A percentile compares a stretch with the other conserved stretches of the same genome.
phyloP scores from a whole-genome alignment of 2,329 filamentous ascomycete species.

The Calonectria pseudoturangicola region DNA sequence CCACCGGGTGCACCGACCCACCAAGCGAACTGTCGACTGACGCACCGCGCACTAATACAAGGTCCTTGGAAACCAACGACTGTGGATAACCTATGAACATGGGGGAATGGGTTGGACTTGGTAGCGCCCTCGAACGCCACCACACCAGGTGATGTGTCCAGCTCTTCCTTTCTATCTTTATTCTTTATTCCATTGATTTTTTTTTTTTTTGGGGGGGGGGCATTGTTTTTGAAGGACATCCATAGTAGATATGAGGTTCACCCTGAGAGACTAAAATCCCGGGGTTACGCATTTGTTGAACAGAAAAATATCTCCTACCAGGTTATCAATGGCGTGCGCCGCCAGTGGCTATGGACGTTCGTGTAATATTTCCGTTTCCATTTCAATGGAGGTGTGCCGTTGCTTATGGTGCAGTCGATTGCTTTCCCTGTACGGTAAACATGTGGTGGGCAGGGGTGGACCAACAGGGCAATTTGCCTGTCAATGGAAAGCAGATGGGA shows the following conservation, averaged over 20 bases:
- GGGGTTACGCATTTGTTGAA: conserved; percentile 31
- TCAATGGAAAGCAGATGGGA: conserved; percentile 3
- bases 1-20: conserved; percentile 32
- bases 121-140: conserved; percentile 24
- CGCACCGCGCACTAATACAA: conserved; percentile 47
- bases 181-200: not conserved
- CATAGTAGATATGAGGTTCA: not conserved
- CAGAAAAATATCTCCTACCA: conserved; percentile 22
- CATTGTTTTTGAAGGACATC: not conserved
- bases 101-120: conserved; percentile 26
- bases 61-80: conserved; percentile 33
- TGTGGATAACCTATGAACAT: conserved; percentile 15
- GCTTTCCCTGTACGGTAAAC: conserved; percentile 17
- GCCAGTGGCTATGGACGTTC: not conserved
- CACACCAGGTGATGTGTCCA: not conserved
- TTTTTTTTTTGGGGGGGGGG: too few species aligned
- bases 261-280: conserved; percentile 31
- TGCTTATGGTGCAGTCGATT: conserved; percentile 28
- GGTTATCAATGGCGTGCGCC: conserved; percentile 10
- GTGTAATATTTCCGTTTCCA: conserved; percentile 28
- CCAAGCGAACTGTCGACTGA: conserved; percentile 43
- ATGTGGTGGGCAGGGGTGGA: conserved; percentile 20
- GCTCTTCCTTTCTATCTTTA: not conserved
- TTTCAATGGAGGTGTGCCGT: conserved; percentile 13
- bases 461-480: conserved; percentile 13